A percentile compares a stretch with the other conserved stretches of the same genome.
phyloP scores from a whole-genome alignment of 2,329 filamentous ascomycete genomes.

The Microcyclospora pomicola region DNA sequence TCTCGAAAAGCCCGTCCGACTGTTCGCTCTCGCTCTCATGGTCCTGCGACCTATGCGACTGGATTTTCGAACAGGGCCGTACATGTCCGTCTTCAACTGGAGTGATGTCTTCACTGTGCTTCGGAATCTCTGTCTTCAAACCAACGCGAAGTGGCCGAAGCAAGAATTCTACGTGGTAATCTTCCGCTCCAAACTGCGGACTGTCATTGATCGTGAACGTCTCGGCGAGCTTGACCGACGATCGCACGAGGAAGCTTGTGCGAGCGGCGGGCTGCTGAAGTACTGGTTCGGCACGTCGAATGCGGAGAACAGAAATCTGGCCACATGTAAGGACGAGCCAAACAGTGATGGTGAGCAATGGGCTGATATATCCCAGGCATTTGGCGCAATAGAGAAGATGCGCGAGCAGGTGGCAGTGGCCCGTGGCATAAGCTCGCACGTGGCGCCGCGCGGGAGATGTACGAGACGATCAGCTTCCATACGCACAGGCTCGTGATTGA shows the following conservation, averaged over 20 bases:
- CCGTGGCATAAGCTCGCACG: slow-evolving; percentile 44
- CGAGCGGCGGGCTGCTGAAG: slow-evolving; percentile 70
- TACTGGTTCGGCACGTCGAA: slow-evolving; percentile 82
- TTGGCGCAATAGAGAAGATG: slow-evolving; percentile 45
- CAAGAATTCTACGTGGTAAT: slow-evolving; percentile 64
- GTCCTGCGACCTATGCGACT: slow-evolving; percentile 46
- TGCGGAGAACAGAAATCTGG: slow-evolving; percentile 58
- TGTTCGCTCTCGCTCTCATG: slow-evolving; percentile 60
- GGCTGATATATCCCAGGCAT: slow-evolving; percentile 43
- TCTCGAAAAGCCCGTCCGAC: slow-evolving; percentile 49
- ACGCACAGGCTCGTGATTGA: slow-evolving; percentile 44
- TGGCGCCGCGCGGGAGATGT: slow-evolving; percentile 32
- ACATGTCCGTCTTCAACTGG: slow-evolving; percentile 69
- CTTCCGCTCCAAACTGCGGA: slow-evolving; percentile 62
- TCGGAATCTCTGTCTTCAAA: slow-evolving; percentile 38
- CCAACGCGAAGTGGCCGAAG: slow-evolving; percentile 7
- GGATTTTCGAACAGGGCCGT: slow-evolving; percentile 66
- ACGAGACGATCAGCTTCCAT: slow-evolving; percentile 29
- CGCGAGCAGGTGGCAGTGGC: slow-evolving; percentile 45
- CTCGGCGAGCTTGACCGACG: slow-evolving; percentile 62
- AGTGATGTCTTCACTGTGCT: slow-evolving; percentile 37
- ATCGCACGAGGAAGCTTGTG: slow-evolving; percentile 66
- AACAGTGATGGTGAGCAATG: not conserved
- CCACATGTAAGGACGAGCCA: slow-evolving; percentile 41
- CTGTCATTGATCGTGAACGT: slow-evolving; percentile 50